phyloP scores from a whole-genome alignment of 2,329 filamentous ascomycete species.

The Gaeumannomyces tritici region DNA sequence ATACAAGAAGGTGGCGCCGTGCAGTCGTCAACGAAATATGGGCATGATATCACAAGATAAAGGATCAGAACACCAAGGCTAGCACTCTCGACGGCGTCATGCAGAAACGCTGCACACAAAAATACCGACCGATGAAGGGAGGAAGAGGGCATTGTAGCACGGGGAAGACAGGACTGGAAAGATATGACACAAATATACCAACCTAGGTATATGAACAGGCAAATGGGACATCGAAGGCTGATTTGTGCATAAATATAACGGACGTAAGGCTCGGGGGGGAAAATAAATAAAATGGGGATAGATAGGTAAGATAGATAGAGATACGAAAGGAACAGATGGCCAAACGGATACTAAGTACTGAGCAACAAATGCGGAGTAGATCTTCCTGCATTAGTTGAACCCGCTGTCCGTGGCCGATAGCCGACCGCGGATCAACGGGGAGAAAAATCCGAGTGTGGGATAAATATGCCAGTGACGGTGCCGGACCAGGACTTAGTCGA shows the following conservation, averaged over 20 bases:
- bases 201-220: not conserved
- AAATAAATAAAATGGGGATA: not conserved
- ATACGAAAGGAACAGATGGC: not conserved
- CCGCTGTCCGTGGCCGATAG: not conserved
- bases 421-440: not conserved
- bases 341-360: not conserved
- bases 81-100: no score
- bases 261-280: no score
- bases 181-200: not conserved
- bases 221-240: not conserved
- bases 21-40: no score
- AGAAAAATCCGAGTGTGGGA: not conserved
- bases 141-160: not conserved
- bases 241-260: not conserved
- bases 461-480: not conserved
- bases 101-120: not conserved
- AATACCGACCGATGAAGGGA: not conserved
- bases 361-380: not conserved
- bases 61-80: no score
- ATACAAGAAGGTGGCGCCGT: not conserved
- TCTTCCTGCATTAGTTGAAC: not conserved
- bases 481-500: slow-evolving; percentile 4
- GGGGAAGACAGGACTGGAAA: not conserved
- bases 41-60: no score
- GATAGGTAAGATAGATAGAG: not conserved